These are phyloP conservation scores for Stachybotrys echinatus DNA, from an alignment of 2,329 filamentous ascomycete genomes.

Conservation along the genomic window DNA sequence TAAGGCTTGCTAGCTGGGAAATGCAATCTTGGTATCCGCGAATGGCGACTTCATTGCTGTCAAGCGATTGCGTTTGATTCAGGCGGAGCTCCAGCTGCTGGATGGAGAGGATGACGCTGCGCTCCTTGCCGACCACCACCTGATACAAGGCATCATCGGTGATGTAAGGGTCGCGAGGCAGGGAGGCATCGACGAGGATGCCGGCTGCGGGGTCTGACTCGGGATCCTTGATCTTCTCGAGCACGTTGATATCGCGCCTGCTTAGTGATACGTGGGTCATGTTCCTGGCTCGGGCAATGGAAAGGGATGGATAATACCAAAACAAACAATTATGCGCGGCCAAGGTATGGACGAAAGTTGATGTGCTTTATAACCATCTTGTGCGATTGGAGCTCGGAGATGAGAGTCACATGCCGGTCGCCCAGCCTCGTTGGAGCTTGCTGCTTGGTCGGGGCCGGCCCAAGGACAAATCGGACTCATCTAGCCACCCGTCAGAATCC, in stretches of 20 bases:
- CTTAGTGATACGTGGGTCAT: constrained; percentile 50
- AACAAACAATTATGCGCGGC: too few species aligned
- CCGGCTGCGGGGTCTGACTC: constrained; percentile 53
- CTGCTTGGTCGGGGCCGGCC: too few species aligned
- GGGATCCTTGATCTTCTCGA: constrained; percentile 63
- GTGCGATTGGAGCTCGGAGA: too few species aligned
- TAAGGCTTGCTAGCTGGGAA: constrained; percentile 46
- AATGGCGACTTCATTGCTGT: constrained; percentile 29
- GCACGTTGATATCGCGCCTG: constrained; percentile 54
- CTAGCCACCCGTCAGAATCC: too few species aligned
- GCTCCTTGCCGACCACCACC: constrained; percentile 43
- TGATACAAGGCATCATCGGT: constrained; percentile 46
- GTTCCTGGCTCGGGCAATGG: constrained; percentile 6
- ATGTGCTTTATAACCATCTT: too few species aligned
- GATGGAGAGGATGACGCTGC: constrained; percentile 47
- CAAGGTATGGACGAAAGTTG: too few species aligned
- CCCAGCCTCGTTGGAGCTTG: too few species aligned
- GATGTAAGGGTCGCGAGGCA: constrained; percentile 54
- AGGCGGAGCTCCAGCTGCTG: constrained; percentile 51
- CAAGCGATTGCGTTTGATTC: constrained; percentile 31
- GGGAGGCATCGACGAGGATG: constrained; percentile 47
- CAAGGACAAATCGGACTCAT: too few species aligned
- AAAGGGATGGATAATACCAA: not conserved
- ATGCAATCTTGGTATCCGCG: constrained; percentile 43
- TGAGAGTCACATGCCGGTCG: too few species aligned